Evolutionary conservation across 1,284 basidiomycete genomes (phyloP).

Genomic region (Cryptococcus sp.): DNA sequence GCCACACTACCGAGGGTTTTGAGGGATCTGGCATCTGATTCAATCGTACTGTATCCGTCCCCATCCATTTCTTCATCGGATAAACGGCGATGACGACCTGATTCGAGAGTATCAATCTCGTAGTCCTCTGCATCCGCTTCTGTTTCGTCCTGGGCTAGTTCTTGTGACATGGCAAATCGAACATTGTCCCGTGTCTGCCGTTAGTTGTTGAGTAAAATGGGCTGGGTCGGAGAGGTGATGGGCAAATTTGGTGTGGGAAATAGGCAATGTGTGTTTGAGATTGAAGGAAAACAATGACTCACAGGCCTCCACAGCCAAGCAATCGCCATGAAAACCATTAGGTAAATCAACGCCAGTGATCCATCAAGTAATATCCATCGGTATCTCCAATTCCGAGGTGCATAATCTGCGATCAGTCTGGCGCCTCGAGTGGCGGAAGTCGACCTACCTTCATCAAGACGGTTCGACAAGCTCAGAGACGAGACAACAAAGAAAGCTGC

Average conservation of each 20-base stretch:
- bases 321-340: slow-evolving; percentile 72
- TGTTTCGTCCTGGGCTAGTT: slow-evolving; percentile 66
- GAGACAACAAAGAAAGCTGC: slow-evolving; percentile 89
- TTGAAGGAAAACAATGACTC: slow-evolving; percentile 11
- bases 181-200: slow-evolving; percentile 72
- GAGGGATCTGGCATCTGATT: slow-evolving; percentile 50
- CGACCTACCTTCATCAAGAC: slow-evolving; percentile 73
- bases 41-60: slow-evolving; percentile 46
- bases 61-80: slow-evolving; percentile 58
- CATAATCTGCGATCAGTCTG: slow-evolving; percentile 62
- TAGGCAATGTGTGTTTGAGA: too few species aligned
- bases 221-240: background rate
- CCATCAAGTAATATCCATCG: slow-evolving; percentile 97
- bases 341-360: slow-evolving; percentile 83
- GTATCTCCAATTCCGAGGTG: slow-evolving; percentile 85
- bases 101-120: slow-evolving; percentile 70
- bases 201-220: background rate
- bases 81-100: slow-evolving; percentile 41
- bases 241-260: too few species aligned
- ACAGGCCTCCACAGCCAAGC: slow-evolving; percentile 87
- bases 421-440: background rate
- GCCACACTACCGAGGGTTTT: slow-evolving; percentile 26
- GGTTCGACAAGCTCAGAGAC: slow-evolving; percentile 82
- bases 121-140: slow-evolving; percentile 91
- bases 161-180: slow-evolving; percentile 60